phyloP scores from a whole-genome alignment of 2,329 filamentous ascomycete genomes.

The Fragosphaeria purpurea region DNA sequence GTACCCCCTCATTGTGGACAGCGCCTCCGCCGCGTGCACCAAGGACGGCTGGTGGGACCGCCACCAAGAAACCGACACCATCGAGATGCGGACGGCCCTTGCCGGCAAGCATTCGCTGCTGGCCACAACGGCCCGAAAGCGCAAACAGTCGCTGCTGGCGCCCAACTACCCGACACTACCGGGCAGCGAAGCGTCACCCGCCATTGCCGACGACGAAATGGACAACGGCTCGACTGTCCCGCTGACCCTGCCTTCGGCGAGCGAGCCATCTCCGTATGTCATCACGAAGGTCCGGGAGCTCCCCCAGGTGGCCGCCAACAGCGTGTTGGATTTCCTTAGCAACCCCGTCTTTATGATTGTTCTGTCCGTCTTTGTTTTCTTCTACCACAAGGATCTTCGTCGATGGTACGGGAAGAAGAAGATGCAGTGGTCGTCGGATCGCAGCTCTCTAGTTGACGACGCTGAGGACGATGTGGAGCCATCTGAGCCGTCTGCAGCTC shows the following conservation, averaged over 20 bases:
- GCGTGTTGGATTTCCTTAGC: slow-evolving; percentile 43
- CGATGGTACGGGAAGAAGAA: slow-evolving; percentile 13
- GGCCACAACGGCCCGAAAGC: background rate
- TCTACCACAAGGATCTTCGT: slow-evolving; percentile 22
- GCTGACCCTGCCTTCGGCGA: slow-evolving; percentile 12
- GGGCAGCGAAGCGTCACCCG: background rate
- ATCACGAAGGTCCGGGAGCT: slow-evolving; percentile 41
- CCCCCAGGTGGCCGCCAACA: slow-evolving; percentile 39
- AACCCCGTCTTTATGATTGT: slow-evolving; percentile 43
- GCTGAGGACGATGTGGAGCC: background rate
- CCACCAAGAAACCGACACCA: slow-evolving; percentile 17
- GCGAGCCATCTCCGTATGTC: slow-evolving; percentile 30
- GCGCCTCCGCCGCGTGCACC: slow-evolving; percentile 12
- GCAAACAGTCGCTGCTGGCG: background rate
- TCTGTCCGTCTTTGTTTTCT: slow-evolving; percentile 32
- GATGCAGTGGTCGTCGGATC: slow-evolving; percentile 1
- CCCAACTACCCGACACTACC: slow-evolving; percentile 8
- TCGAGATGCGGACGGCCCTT: slow-evolving; percentile 49
- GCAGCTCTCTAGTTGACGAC: background rate
- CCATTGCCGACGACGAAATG: background rate
- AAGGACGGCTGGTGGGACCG: slow-evolving; percentile 14
- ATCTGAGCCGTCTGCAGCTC: no score
- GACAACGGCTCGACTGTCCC: background rate
- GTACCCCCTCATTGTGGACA: slow-evolving; percentile 64
- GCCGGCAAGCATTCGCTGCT: slow-evolving; percentile 60